Evolutionary conservation across 192 early-diverging fungal species (phyloP).

Genomic region (Coemansia sp.): DNA sequence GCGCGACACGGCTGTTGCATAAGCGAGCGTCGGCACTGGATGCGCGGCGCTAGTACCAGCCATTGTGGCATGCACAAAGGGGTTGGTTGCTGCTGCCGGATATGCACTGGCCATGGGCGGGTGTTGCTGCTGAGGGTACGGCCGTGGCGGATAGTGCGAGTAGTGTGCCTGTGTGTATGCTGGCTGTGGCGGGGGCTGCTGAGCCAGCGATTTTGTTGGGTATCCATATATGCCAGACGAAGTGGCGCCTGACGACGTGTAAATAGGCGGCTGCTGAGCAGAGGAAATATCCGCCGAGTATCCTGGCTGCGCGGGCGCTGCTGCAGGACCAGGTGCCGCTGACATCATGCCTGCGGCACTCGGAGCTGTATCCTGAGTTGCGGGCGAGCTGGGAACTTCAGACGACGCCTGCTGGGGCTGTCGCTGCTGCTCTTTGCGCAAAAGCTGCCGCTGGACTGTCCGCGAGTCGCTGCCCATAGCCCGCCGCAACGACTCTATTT

Average conservation of each 20-base stretch:
- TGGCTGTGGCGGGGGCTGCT: conserved; percentile 7
- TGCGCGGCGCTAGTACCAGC: conserved; percentile 9
- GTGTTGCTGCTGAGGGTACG: conserved; percentile 11
- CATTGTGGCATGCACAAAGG: conserved; percentile 8
- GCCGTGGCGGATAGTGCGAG: conserved; percentile 17
- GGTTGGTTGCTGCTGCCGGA: conserved; percentile 3
- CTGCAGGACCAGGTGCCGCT: conserved; percentile 10
- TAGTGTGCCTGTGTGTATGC: conserved; percentile 20
- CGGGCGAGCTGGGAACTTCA: conserved; percentile 17
- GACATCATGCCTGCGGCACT: conserved; percentile 10
- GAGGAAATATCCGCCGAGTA: conserved; percentile 5
- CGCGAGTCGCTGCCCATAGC: conserved; percentile 47
- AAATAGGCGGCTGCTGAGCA: neutral
- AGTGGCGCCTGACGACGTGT: neutral
- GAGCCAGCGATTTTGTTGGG: conserved; percentile 3
- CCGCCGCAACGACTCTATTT: conserved; percentile 48
- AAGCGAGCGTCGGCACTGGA: conserved; percentile 3
- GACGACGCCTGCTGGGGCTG: conserved; percentile 12
- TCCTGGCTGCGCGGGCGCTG: conserved; percentile 2
- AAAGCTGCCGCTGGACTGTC: conserved; percentile 44
- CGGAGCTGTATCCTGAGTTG: conserved; percentile 15
- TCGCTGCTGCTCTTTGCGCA: conserved; percentile 32
- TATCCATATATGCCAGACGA: conserved; percentile 13
- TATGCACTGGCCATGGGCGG: conserved; percentile 1
- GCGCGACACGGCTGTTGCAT: conserved; percentile 4